These are phyloP conservation scores for Rhypophila decipiens DNA, from an alignment of 495 filamentous ascomycete species.

Conservation along the genomic window DNA sequence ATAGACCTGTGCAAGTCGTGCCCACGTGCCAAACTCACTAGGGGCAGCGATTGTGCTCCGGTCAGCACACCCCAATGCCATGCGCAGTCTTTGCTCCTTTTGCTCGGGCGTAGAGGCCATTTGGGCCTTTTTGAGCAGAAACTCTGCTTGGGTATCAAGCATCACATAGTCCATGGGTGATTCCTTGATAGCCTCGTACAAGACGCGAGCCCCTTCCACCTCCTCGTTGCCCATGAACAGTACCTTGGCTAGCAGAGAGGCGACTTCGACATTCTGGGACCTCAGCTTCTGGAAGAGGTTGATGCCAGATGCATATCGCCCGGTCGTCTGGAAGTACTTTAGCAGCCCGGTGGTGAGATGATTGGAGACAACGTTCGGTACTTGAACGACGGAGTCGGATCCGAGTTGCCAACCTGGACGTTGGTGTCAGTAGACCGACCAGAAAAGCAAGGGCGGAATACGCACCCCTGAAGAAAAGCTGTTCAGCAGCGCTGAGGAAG, in stretches of 20 bases:
- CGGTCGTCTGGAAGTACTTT: slow-evolving; percentile 95
- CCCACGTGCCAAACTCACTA: slow-evolving; percentile 97
- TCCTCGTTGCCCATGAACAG: slow-evolving; percentile 92
- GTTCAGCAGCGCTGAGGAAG: slow-evolving; percentile 91
- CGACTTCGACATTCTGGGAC: slow-evolving; percentile 83
- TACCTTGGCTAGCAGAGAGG: slow-evolving; percentile 83
- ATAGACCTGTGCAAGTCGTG: slow-evolving; percentile 85
- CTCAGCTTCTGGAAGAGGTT: slow-evolving; percentile 97
- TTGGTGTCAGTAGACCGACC: slow-evolving; percentile 4
- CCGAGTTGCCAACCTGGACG: slow-evolving; percentile 81
- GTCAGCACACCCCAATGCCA: slow-evolving; percentile 90
- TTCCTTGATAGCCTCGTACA: slow-evolving; percentile 82
- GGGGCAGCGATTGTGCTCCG: slow-evolving; percentile 89
- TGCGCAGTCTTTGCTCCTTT: slow-evolving; percentile 54
- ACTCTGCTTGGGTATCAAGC: slow-evolving; percentile 89
- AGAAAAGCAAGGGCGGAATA: neutral
- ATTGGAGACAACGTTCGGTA: slow-evolving; percentile 95
- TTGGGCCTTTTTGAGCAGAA: slow-evolving; percentile 75
- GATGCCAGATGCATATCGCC: slow-evolving; percentile 89
- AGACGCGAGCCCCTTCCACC: slow-evolving; percentile 81
- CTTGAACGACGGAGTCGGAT: slow-evolving; percentile 94
- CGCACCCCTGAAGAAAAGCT: slow-evolving; percentile 87
- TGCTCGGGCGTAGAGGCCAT: slow-evolving; percentile 39
- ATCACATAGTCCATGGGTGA: slow-evolving; percentile 94
- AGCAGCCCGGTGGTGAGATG: slow-evolving; percentile 86